These are phyloP conservation scores for Colletotrichum magnum DNA, from an alignment of 2,329 filamentous ascomycete genomes.

Conservation along the genomic window DNA sequence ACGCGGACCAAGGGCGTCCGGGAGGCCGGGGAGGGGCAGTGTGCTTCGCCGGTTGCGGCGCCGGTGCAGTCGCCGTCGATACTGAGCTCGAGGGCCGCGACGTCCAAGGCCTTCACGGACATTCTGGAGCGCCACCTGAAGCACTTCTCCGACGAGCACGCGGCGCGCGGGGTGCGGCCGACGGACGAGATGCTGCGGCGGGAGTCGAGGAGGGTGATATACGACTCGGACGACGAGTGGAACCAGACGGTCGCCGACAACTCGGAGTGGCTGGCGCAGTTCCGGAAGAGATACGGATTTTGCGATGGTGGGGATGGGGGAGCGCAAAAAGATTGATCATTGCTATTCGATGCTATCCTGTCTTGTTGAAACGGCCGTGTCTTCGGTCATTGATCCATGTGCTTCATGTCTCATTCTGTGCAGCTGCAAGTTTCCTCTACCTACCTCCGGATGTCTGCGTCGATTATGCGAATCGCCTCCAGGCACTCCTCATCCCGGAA, in stretches of 20 bases:
- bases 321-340: background rate
- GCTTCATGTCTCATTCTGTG: background rate
- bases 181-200: constrained; percentile 48
- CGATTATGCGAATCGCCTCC: constrained; percentile 48
- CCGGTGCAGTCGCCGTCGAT: background rate
- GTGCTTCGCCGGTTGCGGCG: no score
- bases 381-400: no score
- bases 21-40: background rate
- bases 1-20: background rate
- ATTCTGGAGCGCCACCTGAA: constrained; percentile 22
- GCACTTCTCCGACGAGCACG: constrained; percentile 11
- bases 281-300: constrained; percentile 36
- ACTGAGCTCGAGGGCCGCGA: constrained; percentile 20
- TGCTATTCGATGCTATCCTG: background rate
- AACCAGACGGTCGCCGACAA: constrained; percentile 49
- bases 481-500: constrained; percentile 64
- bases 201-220: constrained; percentile 46
- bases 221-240: constrained; percentile 44
- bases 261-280: constrained; percentile 46
- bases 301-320: background rate
- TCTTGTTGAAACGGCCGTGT: no score
- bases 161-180: background rate
- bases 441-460: constrained; percentile 37
- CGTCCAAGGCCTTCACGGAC: constrained; percentile 22
- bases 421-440: background rate